Evolutionary conservation across 805 yeast species (phyloP), one percentile per base, ranked within the genome.

Genomic region (Kurtzmaniella cleridarum): DNA sequence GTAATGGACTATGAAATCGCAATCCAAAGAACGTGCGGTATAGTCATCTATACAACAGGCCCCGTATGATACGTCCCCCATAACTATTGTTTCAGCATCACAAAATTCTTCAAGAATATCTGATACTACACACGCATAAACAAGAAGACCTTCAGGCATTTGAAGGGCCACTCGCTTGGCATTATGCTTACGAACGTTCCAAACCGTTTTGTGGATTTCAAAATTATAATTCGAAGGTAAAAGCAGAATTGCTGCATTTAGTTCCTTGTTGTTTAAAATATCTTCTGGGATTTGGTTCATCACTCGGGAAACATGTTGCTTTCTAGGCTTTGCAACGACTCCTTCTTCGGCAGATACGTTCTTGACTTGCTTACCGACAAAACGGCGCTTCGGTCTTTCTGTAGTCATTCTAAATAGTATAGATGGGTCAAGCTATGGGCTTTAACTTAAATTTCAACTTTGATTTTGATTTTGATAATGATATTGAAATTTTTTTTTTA

Each of bases 51-150:
- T 89, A 63, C 98, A 93, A 58, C 98, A 93, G 0, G 98, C 98
- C 32, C 98, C 98, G 54, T 93, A 93, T 0, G 97, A 87, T 0
- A 93, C 98, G 59, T 93, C 98, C 2, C 98, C 98, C 98, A 93
- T 93, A 2, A 91, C 93, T 1, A 93, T 69, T 0, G 90, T 85
- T 54, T 90, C 96, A 38, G 84, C 88, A 2, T 66, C 62, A 57
- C 97, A 90, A 50, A 93, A 91, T 59, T 90, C 96, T 54, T 88
- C 95, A 27, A 93, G 57, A 17, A 93, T 91, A 61, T 93, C 98
- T 3, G 95, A 75, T n/a, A 93, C 78, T 29, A 93, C 75, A 43
- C 95, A 71, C 0, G 97, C 81, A 56, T 90, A 93, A 1, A 93
- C 85, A 36, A 93, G 66, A 24, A 93, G 63, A 1, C 98, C 98